Evolutionary conservation across 2,329 filamentous ascomycete species (phyloP).

Genomic region (Colletotrichum musicola): DNA sequence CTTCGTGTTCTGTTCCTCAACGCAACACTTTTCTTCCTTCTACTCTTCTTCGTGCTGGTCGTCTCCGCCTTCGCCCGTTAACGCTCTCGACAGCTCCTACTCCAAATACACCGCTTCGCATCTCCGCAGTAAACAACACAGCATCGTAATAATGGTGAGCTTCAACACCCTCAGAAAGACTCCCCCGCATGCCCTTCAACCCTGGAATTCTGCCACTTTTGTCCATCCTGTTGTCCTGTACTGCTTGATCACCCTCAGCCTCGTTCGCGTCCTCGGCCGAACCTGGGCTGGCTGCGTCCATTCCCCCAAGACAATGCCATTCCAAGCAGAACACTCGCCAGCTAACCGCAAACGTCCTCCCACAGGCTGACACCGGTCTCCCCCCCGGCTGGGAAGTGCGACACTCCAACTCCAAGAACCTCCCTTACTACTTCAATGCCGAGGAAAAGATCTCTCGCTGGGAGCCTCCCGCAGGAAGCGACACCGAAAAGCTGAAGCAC

Average conservation of each 20-base stretch:
- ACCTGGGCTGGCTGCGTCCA: not conserved
- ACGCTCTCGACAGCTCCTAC: not conserved
- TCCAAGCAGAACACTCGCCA: not conserved
- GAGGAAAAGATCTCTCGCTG: conserved; percentile 89
- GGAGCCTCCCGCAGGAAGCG: conserved; percentile 90
- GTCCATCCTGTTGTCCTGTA: not conserved
- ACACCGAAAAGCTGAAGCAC: conserved; percentile 90
- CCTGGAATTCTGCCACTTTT: not conserved
- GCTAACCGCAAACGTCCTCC: conserved; percentile 11
- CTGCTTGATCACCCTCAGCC: not conserved
- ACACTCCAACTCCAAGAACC: conserved; percentile 97
- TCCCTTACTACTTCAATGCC: conserved; percentile 98
- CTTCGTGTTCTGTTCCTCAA: conserved; percentile 17
- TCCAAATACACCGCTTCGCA: conserved; percentile 18
- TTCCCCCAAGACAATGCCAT: conserved; percentile 28
- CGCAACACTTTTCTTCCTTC: conserved; percentile 3
- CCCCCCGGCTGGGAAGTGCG: conserved; percentile 94
- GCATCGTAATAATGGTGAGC: conserved; percentile 30
- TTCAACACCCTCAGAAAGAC: not conserved
- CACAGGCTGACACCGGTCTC: conserved; percentile 80
- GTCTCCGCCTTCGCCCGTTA: not conserved
- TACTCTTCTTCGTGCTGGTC: not conserved
- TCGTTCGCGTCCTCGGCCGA: not conserved
- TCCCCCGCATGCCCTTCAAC: not conserved
- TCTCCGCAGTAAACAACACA: conserved; percentile 7